These are phyloP conservation scores for Nicotiana otophora DNA, from an alignment of 257 asterid genomes.

Conservation along the genomic window DNA sequence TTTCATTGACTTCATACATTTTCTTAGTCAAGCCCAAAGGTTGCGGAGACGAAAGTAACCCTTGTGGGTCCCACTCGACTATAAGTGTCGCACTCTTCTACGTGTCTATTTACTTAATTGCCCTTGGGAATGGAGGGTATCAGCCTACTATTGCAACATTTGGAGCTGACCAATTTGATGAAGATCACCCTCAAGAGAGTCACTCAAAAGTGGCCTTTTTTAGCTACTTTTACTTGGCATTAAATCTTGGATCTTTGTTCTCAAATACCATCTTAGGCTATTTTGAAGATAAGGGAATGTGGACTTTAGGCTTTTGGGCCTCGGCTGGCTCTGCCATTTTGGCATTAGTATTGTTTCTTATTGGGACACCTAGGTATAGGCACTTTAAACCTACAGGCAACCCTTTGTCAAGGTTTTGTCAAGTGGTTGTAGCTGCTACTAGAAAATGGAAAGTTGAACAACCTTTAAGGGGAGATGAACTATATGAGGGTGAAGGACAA, in stretches of 20 bases:
- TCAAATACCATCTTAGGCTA: constrained; percentile 81
- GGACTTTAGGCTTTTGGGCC: constrained; percentile 90
- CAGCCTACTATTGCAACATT: constrained; percentile 89
- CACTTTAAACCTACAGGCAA: constrained; percentile 68
- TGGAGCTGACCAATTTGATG: constrained; percentile 93
- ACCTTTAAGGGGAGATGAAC: constrained; percentile 37
- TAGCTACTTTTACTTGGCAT: constrained; percentile 82
- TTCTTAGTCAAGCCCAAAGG: constrained; percentile 62
- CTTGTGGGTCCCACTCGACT: constrained; percentile 53
- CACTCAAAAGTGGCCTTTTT: constrained; percentile 82
- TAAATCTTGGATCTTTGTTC: constrained; percentile 75
- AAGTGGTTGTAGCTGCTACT: constrained; percentile 58
- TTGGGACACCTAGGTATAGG: constrained; percentile 67
- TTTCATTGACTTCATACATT: constrained; percentile 56
- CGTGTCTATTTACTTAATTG: constrained; percentile 66
- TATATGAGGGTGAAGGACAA: constrained; percentile 46
- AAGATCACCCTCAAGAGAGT: constrained; percentile 61
- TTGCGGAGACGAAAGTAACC: constrained; percentile 53
- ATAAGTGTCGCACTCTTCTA: constrained; percentile 49
- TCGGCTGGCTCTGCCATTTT: constrained; percentile 65
- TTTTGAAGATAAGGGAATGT: constrained; percentile 66
- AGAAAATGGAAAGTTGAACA: constrained; percentile 52
- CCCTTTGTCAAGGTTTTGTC: constrained; percentile 72
- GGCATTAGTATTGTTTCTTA: constrained; percentile 53
- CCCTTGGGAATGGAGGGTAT: constrained; percentile 91